phyloP scores from a whole-genome alignment of 805 yeast genomes.

The Allodekkera sacchari region DNA sequence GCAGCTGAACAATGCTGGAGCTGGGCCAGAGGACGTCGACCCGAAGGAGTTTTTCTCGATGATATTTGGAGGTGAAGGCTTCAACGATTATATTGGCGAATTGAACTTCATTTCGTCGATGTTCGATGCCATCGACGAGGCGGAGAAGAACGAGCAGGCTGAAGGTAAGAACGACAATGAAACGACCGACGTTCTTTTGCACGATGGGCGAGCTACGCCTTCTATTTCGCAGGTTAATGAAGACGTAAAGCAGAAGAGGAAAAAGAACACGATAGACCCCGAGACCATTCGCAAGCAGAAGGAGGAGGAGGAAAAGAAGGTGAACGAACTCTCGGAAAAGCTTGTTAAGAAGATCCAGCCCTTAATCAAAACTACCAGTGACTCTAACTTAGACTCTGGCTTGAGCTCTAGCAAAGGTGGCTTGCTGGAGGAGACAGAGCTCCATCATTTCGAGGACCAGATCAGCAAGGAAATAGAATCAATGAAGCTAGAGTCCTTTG shows the following conservation, averaged over 20 bases:
- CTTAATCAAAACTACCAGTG: slow-evolving; percentile 31
- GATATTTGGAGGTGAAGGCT: slow-evolving; percentile 88
- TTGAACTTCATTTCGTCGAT: slow-evolving; percentile 70
- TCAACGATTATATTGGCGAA: slow-evolving; percentile 83
- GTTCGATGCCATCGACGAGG: slow-evolving; percentile 27
- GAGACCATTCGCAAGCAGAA: slow-evolving; percentile 23
- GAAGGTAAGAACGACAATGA: slow-evolving; percentile 32
- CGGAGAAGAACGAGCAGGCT: slow-evolving; percentile 64
- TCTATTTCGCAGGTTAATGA: neutral
- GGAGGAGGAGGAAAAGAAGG: slow-evolving; percentile 31
- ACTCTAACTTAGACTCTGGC: slow-evolving; percentile 25
- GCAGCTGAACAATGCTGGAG: slow-evolving; percentile 30
- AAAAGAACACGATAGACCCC: slow-evolving; percentile 14
- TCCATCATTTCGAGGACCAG: slow-evolving; percentile 50
- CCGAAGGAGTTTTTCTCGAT: slow-evolving; percentile 62
- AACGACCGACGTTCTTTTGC: slow-evolving; percentile 30
- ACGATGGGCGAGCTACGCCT: slow-evolving; percentile 15
- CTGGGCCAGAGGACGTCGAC: slow-evolving; percentile 61
- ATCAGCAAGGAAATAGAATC: slow-evolving; percentile 76
- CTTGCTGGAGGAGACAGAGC: slow-evolving; percentile 29
- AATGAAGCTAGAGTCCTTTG: slow-evolving; percentile 75
- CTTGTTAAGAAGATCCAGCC: slow-evolving; percentile 33
- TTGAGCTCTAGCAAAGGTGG: neutral
- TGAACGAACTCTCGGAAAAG: slow-evolving; percentile 52
- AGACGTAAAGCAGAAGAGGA: slow-evolving; percentile 2